phyloP scores from a whole-genome alignment of 164 flowering plant species.

The Aristolochia fimbriata region DNA sequence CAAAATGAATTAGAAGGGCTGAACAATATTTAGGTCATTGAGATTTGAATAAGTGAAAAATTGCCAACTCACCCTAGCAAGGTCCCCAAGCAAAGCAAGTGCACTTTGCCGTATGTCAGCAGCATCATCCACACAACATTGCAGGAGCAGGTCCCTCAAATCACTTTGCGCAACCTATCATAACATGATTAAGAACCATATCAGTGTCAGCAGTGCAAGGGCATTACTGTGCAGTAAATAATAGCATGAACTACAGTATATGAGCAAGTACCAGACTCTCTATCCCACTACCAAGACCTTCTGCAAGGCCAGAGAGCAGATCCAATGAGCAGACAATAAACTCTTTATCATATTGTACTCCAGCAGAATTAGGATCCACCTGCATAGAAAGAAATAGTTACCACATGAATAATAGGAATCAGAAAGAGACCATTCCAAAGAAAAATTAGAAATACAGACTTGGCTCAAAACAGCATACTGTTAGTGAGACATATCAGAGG shows the following conservation, averaged over 20 bases:
- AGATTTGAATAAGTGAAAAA: neutral
- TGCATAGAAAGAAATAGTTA: conserved; percentile 20
- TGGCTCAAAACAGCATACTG: no score
- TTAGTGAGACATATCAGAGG: no score
- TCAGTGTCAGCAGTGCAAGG: no score
- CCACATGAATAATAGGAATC: neutral
- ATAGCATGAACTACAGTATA: no score
- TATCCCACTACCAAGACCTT: conserved; percentile 94
- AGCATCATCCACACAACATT: conserved; percentile 92
- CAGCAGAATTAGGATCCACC: conserved; percentile 82
- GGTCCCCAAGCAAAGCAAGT: conserved; percentile 95
- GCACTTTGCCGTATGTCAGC: conserved; percentile 90
- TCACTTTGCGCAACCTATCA: conserved; percentile 68
- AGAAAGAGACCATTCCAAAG: neutral
- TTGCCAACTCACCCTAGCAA: conserved; percentile 70
- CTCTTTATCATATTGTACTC: conserved; percentile 84
- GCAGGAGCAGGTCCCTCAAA: conserved; percentile 81
- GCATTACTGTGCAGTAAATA: no score
- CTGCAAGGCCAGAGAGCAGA: conserved; percentile 89
- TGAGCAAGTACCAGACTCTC: conserved; percentile 69
- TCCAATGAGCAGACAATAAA: conserved; percentile 91
- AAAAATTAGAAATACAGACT: no score
- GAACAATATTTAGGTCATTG: neutral
- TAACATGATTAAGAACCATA: conserved; percentile 2
- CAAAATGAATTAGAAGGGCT: no score